Conservation (phyloP, 2,329 filamentous ascomycete genomes). For the Phyllosticta citriasiana region DNA sequence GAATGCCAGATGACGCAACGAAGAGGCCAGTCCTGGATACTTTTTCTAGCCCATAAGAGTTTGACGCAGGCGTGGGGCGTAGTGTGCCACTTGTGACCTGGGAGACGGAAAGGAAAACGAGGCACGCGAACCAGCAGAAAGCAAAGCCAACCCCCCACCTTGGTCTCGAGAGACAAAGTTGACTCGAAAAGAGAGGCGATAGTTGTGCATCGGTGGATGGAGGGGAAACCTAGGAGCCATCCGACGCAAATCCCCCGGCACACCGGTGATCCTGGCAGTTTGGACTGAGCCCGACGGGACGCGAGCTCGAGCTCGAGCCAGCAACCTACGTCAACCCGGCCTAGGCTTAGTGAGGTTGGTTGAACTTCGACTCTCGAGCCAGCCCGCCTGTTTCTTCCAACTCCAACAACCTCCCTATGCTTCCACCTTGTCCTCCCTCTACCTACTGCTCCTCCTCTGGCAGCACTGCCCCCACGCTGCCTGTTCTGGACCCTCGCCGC, state of each 20-base stretch:
- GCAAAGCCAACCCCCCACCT: background rate
- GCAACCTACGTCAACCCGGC: constrained; percentile 7
- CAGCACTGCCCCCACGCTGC: background rate
- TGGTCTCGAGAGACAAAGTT: too few relatives aligned
- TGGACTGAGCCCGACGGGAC: background rate
- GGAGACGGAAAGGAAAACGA: background rate
- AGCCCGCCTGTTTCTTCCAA: background rate
- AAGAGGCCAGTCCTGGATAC: background rate
- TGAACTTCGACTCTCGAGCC: background rate
- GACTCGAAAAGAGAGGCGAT: too few relatives aligned
- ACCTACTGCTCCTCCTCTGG: background rate
- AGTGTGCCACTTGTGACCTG: background rate
- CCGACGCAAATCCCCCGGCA: background rate
- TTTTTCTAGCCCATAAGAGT: background rate
- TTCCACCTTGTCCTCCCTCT: background rate
- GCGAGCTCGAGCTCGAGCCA: background rate
- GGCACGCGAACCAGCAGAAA: background rate
- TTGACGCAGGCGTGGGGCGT: background rate
- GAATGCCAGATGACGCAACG: background rate
- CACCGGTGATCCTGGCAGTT: background rate
- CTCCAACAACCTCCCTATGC: constrained; percentile 1
- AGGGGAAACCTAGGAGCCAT: background rate
- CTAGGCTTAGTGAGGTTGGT: background rate
- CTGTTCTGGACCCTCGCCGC: background rate
- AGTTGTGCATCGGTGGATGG: background rate